phyloP scores from a whole-genome alignment of 192 early-diverging fungal genomes.

The Funneliformis mosseae region DNA sequence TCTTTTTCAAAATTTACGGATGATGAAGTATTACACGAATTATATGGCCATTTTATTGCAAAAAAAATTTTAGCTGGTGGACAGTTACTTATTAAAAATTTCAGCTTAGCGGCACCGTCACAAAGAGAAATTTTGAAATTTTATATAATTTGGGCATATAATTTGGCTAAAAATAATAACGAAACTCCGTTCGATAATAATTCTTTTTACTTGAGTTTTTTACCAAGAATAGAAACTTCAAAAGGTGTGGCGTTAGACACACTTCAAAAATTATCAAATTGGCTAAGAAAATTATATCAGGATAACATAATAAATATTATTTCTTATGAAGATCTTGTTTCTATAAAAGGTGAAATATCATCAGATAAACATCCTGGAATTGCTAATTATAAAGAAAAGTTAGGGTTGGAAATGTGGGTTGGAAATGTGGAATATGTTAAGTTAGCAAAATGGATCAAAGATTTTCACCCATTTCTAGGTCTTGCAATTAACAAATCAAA shows the following conservation, averaged over 20 bases:
- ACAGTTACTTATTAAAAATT: background rate
- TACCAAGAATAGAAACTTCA: background rate
- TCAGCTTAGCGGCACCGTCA: background rate
- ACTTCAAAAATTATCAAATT: background rate
- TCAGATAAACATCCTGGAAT: background rate
- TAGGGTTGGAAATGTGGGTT: background rate
- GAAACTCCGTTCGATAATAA: background rate
- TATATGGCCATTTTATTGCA: background rate
- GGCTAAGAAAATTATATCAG: background rate
- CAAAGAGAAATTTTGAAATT: background rate
- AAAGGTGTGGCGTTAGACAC: background rate
- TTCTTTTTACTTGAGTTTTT: background rate
- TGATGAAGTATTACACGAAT: background rate
- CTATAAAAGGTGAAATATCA: background rate
- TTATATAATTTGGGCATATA: background rate
- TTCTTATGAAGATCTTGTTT: background rate
- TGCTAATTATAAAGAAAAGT: background rate
- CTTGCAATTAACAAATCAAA: background rate
- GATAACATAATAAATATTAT: background rate
- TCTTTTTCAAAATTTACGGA: background rate
- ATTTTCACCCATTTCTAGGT: background rate
- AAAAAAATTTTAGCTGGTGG: background rate
- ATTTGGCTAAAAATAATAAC: background rate
- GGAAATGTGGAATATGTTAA: background rate
- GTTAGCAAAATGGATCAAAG: background rate